Conservation (phyloP, 2,329 filamentous ascomycete species). For the Tolypocladium tropicale region DNA sequence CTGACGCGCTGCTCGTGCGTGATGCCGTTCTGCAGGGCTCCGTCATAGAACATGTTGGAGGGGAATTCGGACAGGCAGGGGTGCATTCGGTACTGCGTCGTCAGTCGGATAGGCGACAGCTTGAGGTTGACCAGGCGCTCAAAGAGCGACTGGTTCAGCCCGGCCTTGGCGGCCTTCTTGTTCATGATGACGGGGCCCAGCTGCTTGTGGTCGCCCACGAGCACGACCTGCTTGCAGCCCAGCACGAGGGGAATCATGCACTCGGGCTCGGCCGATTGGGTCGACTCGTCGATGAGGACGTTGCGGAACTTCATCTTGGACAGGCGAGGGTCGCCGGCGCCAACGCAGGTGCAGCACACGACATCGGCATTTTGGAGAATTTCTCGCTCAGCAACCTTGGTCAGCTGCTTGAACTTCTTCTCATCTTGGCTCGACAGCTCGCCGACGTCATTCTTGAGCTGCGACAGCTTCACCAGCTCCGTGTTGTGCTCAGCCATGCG, state of each 20-base stretch:
- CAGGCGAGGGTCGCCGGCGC: slow-evolving; percentile 88
- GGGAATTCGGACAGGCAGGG: slow-evolving; percentile 94
- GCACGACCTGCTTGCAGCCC: slow-evolving; percentile 97
- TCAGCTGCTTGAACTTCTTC: slow-evolving; percentile 96
- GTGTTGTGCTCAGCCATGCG: slow-evolving; percentile 95
- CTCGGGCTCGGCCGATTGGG: slow-evolving; percentile 94
- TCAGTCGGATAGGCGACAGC: slow-evolving; percentile 81
- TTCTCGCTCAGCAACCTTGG: slow-evolving; percentile 85
- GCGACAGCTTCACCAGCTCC: slow-evolving; percentile 83
- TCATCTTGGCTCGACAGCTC: slow-evolving; percentile 93
- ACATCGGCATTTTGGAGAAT: slow-evolving; percentile 94
- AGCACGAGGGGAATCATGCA: slow-evolving; percentile 98
- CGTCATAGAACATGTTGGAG: slow-evolving; percentile 99
- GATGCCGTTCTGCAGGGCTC: slow-evolving; percentile 91
- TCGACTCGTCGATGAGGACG: slow-evolving; percentile 95
- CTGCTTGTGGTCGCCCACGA: slow-evolving; percentile 97
- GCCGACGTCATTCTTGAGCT: slow-evolving; percentile 83
- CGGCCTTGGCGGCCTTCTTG: slow-evolving; percentile 97
- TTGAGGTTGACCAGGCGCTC: slow-evolving; percentile 91
- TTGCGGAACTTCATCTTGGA: slow-evolving; percentile 98
- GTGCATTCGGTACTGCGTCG: slow-evolving; percentile 98
- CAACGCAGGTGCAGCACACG: slow-evolving; percentile 97
- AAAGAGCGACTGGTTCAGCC: slow-evolving; percentile 95
- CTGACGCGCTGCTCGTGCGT: slow-evolving; percentile 81
- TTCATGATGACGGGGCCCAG: slow-evolving; percentile 99